Evolutionary conservation across 805 yeast genomes (phyloP), one percentile per base, ranked within the genome.

Genomic region (Candida ficus): DNA sequence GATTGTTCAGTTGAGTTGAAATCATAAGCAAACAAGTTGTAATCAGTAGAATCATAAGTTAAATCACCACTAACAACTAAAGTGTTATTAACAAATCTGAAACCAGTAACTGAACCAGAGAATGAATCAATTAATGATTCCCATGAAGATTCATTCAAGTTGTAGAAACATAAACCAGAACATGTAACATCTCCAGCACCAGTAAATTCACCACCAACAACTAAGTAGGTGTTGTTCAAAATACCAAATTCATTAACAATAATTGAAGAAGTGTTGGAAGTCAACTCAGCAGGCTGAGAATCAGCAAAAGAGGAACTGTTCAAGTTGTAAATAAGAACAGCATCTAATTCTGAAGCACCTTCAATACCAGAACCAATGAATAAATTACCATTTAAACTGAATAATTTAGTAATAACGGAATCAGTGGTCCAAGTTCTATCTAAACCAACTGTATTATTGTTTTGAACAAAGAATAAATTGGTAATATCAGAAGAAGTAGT

Each of bases 201-300:
- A 17, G 68, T 71, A 56, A 85, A 88, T 32, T 73, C 67, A 19
- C 97, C 96, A 29, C 84, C 95, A 11, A 85, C 85, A 23, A 80
- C 66, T 21, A 88, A 61, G 16, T 67, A 50, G 2, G 71, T 63
- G 7, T 62, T 39, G 22, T 68, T 64, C 22, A 49, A 43, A 30
- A 38, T 40, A 14, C 59, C 60, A 19, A 56, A 58, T 1, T 75
- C 58, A 12, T 67, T 66, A 12, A 78, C 68, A 7, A 57, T 53
- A n/a, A 65, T 62, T 5, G 42, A 39, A 2, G 48, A 46, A 4
- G 64, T 61, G 10, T 66, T 38, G 3, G 46, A 42, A 1, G 46
- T 23, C 5, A 54, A 18, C 0, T 35, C 12, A 5, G 33, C 36
- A 4, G 54, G 47, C 10, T 49, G 58, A n/a, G 22, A 9, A 0